These are phyloP conservation scores for Posidonia australis DNA, from an alignment of 106 monocot species.

Conservation along the genomic window DNA sequence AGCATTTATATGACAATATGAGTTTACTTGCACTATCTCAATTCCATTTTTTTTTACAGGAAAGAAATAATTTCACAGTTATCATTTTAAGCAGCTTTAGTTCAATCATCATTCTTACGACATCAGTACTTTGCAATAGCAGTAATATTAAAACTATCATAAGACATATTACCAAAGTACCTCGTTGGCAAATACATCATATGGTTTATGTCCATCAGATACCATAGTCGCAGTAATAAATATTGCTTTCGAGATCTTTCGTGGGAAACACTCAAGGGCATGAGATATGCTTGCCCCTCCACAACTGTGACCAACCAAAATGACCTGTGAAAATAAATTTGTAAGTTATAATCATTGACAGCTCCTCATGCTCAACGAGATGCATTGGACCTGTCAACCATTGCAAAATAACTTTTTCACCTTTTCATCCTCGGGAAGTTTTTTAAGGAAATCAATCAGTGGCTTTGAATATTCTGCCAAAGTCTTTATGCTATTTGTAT, in stretches of 20 bases:
- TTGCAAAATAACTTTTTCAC: constrained; percentile 13
- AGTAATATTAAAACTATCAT: background rate
- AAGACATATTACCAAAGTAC: constrained; percentile 10
- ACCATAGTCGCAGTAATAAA: constrained; percentile 88
- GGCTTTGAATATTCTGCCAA: constrained; percentile 76
- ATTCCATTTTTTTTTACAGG: no score
- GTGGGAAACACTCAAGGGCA: constrained; percentile 51
- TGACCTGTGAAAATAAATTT: constrained; percentile 35
- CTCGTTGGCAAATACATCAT: constrained; percentile 65
- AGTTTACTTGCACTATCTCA: no score
- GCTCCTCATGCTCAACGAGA: background rate
- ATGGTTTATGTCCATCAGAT: constrained; percentile 73
- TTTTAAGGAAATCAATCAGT: constrained; percentile 48
- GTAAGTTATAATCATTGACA: background rate
- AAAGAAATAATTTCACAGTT: no score
- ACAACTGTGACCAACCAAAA: constrained; percentile 93
- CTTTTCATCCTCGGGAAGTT: constrained; percentile 63
- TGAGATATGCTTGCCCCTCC: constrained; percentile 83
- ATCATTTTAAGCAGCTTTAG: no score
- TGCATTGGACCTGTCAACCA: background rate
- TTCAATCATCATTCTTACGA: background rate
- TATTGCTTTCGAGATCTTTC: constrained; percentile 77
- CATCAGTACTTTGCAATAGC: background rate
- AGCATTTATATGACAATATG: no score
- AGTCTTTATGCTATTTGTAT: constrained; percentile 43